Percentiles rank a stretch among this genome's conserved stretches.
Evolutionary conservation across 179 eudicot genomes (phyloP).

Genomic region (Spinacia oleracea): DNA sequence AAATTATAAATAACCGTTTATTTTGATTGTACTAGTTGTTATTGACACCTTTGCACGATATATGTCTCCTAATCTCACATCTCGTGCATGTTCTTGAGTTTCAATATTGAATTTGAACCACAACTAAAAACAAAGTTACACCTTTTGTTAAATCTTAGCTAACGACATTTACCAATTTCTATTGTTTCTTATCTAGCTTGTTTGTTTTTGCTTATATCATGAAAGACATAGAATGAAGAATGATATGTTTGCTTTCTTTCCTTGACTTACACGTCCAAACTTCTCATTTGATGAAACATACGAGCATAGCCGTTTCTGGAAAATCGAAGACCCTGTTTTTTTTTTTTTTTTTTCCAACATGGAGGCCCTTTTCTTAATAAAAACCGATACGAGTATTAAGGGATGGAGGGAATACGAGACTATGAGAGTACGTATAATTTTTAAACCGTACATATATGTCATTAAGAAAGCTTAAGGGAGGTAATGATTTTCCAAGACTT

Average conservation of each 20-base stretch:
- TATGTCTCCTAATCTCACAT: conserved; percentile 19
- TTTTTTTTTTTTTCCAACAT: too few relatives aligned
- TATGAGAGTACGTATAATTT: too few relatives aligned
- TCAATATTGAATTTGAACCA: background rate
- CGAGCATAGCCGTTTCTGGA: too few relatives aligned
- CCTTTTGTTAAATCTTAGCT: background rate
- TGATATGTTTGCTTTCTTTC: background rate
- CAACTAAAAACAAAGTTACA: background rate
- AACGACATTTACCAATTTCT: conserved; percentile 8
- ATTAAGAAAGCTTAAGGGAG: too few relatives aligned
- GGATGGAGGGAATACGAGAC: too few relatives aligned
- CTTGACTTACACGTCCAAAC: background rate
- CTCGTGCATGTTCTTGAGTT: conserved; percentile 22
- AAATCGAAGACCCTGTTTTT: too few relatives aligned
- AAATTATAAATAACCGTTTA: too few relatives aligned
- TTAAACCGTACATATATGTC: too few relatives aligned
- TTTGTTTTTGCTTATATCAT: background rate
- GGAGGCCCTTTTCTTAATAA: too few relatives aligned
- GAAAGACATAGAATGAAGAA: background rate
- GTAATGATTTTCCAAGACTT: too few relatives aligned
- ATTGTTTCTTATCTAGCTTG: conserved; percentile 11
- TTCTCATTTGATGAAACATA: background rate
- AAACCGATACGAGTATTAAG: too few relatives aligned
- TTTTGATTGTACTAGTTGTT: background rate
- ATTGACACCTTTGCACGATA: background rate